Evolutionary conservation across 2,329 filamentous ascomycete species (phyloP).

Genomic region (Metarhizium humberi): DNA sequence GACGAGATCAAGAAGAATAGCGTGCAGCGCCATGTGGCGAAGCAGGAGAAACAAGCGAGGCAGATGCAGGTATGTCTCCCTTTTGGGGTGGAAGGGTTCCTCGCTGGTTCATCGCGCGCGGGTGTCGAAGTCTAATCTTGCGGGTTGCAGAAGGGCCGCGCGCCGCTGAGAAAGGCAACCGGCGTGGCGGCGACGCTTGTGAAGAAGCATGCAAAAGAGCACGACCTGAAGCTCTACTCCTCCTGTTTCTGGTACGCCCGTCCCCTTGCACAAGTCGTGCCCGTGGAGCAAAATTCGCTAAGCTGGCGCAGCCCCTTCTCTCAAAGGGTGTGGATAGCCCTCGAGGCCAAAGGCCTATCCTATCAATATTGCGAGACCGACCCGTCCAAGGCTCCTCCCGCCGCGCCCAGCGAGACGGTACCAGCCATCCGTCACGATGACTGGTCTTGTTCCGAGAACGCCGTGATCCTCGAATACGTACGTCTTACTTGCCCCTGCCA

Average conservation of each 20-base stretch:
- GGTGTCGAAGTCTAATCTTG: no score
- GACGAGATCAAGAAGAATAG: conserved; percentile 77
- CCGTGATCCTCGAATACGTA: conserved; percentile 78
- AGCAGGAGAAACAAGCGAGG: conserved; percentile 56
- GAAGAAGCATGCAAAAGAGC: conserved; percentile 59
- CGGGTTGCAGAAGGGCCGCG: conserved; percentile 41
- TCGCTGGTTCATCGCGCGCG: not conserved
- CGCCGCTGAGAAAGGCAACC: conserved; percentile 61
- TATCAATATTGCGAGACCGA: conserved; percentile 87
- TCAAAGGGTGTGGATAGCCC: conserved; percentile 80
- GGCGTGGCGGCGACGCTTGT: conserved; percentile 61
- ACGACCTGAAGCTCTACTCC: conserved; percentile 68
- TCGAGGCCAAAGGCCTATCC: conserved; percentile 66
- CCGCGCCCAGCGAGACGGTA: conserved; percentile 48
- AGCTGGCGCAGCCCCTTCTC: conserved; percentile 58
- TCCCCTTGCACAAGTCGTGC: not conserved
- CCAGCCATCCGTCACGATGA: conserved; percentile 59
- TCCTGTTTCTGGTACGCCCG: conserved; percentile 68
- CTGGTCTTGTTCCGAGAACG: conserved; percentile 76
- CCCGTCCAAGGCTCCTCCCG: conserved; percentile 60
- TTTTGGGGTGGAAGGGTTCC: not conserved
- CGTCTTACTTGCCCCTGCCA: conserved; percentile 13
- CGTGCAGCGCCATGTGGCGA: conserved; percentile 55
- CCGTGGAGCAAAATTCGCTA: not conserved
- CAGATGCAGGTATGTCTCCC: conserved; percentile 27